These are phyloP conservation scores for Russula lepida DNA, from an alignment of 768 basidiomycete species.

Conservation along the genomic window DNA sequence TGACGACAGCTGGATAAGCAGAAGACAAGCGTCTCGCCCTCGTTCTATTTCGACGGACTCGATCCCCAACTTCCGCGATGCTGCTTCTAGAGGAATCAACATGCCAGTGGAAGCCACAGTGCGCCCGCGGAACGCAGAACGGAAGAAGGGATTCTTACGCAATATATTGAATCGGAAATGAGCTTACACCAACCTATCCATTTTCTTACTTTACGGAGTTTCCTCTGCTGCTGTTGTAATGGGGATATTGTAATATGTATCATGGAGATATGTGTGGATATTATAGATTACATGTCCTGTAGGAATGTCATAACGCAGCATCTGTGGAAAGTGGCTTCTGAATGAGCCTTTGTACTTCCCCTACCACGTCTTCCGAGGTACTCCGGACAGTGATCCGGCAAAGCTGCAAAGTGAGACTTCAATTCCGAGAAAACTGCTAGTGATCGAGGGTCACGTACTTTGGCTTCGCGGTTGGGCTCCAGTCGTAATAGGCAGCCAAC, in stretches of 20 bases:
- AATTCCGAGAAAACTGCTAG: background rate
- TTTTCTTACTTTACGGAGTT: background rate
- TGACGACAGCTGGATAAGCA: slow-evolving; percentile 4
- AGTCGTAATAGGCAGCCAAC: slow-evolving; percentile 89
- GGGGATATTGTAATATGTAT: slow-evolving; percentile 17
- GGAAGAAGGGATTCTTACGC: slow-evolving; percentile 35
- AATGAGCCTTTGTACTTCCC: slow-evolving; percentile 52
- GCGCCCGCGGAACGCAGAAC: slow-evolving; percentile 21
- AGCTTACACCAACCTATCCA: background rate
- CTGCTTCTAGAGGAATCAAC: background rate
- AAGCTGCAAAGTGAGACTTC: slow-evolving; percentile 38
- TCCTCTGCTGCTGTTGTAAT: background rate
- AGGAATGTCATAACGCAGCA: slow-evolving; percentile 19
- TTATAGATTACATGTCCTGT: slow-evolving; percentile 7
- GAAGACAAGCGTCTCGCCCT: slow-evolving; percentile 29
- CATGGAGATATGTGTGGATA: slow-evolving; percentile 16
- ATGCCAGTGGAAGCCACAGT: background rate
- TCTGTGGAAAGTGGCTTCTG: slow-evolving; percentile 33
- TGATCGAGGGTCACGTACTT: slow-evolving; percentile 43
- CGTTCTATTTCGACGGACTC: slow-evolving; percentile 54
- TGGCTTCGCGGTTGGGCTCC: slow-evolving; percentile 94
- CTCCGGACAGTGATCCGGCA: slow-evolving; percentile 91
- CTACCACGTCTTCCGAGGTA: slow-evolving; percentile 85
- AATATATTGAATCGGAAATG: slow-evolving; percentile 35
- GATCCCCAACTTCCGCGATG: slow-evolving; percentile 29